These are phyloP conservation scores for Aspergillus niger DNA, from an alignment of 2,329 filamentous ascomycete genomes.

Conservation along the genomic window DNA sequence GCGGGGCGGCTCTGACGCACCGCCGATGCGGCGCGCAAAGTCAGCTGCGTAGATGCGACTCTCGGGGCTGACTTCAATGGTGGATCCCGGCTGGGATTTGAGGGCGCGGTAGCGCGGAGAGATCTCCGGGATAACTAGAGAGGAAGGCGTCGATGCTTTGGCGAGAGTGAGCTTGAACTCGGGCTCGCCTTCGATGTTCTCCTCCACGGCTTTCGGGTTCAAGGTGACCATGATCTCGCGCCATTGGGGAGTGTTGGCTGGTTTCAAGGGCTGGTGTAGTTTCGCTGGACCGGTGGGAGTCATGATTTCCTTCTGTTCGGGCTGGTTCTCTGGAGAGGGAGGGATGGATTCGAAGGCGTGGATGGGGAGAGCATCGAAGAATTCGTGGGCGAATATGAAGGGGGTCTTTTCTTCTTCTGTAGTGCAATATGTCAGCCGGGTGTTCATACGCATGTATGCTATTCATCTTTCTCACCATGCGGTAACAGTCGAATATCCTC, in stretches of 20 bases:
- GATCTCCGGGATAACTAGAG: slow-evolving; percentile 78
- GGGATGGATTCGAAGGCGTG: slow-evolving; percentile 84
- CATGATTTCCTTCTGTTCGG: slow-evolving; percentile 50
- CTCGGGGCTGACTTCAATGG: slow-evolving; percentile 90
- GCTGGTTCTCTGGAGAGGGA: slow-evolving; percentile 47
- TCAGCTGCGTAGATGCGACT: slow-evolving; percentile 76
- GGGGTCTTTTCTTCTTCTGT: slow-evolving; percentile 70
- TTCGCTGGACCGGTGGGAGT: slow-evolving; percentile 52
- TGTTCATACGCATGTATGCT: not conserved
- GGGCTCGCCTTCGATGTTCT: slow-evolving; percentile 56
- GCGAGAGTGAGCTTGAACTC: slow-evolving; percentile 89
- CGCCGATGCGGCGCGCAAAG: slow-evolving; percentile 83
- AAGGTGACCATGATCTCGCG: slow-evolving; percentile 78
- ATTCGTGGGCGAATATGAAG: slow-evolving; percentile 95
- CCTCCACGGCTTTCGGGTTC: slow-evolving; percentile 59
- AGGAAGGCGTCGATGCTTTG: slow-evolving; percentile 74
- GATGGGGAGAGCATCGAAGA: slow-evolving; percentile 97
- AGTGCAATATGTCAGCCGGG: not conserved
- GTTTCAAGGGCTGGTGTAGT: slow-evolving; percentile 45
- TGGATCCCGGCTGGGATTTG: slow-evolving; percentile 65
- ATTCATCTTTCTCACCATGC: slow-evolving; percentile 52
- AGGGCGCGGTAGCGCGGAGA: slow-evolving; percentile 78
- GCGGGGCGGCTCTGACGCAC: slow-evolving; percentile 48
- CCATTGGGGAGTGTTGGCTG: slow-evolving; percentile 64
- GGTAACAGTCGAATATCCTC: slow-evolving; percentile 86